Base-by-base conservation (phyloP, 1,139 yeast genomes). In the Lodderomyces theae region DNA sequence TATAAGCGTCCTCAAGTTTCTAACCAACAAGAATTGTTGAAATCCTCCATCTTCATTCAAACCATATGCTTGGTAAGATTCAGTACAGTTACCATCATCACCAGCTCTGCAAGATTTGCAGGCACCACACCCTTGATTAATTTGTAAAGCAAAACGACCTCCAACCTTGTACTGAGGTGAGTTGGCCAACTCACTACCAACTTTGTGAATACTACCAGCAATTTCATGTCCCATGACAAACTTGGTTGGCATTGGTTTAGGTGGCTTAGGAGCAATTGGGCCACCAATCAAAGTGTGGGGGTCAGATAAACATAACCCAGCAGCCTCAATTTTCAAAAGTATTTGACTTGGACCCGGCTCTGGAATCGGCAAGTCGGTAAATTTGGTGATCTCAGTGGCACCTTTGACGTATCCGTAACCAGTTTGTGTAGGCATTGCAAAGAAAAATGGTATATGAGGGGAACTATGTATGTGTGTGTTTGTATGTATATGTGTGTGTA, bases 211-310 rank as follows among this genome's bases (percentile, higher is more conserved):
- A 41, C 59, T 60, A 1, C 82, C 83, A 9, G 80, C 77, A 30
- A 77, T 70, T 53, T 78, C 82, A 54, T 77, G 82, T 18, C 83
- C 83, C 73, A 77, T 70, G 17, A 75, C 66, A 49, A 70, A 74
- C 35, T 60, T 58, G 49, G 40, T 66, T 55, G 32, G 49, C 37
- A 25, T 38, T 34, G 33, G 42, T 25, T 23, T 12, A 6, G 44
- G 46, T n/a, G 56, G 54, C n/a, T 54, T 53, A 40, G 58, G 49
- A 10, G 42, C 40, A 12, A 50, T 38, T 13, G 54, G 54, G 4
- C 52, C 52, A 8, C 66, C 69, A 23, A 57, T 51, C 21, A 75
- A 54, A 17, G 74, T 59, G 49, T 74, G 79, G 16, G 74, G 61
- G 51, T 77, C 82, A 42, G 78, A 70, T 49, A 65, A 68, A 53